Evolutionary conservation across 1,284 basidiomycete genomes (phyloP).

Genomic region (Stygiomarasmius scandens): DNA sequence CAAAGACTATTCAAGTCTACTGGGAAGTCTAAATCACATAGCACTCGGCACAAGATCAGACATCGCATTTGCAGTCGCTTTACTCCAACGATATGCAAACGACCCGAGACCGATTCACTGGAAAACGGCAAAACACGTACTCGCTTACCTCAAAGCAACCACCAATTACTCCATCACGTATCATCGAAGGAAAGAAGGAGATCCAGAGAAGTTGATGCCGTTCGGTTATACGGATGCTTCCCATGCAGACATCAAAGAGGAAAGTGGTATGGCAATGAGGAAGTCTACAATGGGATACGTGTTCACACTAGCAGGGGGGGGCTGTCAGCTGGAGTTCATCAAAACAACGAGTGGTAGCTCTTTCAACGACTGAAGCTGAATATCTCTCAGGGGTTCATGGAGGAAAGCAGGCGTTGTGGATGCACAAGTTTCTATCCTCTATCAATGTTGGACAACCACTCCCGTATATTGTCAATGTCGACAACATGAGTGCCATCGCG

Average conservation of each 20-base stretch:
- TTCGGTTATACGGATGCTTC: neutral
- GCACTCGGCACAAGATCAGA: slow-evolving; percentile 31
- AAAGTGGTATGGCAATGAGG: slow-evolving; percentile 23
- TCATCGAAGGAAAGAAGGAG: slow-evolving; percentile 12
- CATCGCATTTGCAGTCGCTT: slow-evolving; percentile 29
- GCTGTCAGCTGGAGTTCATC: slow-evolving; percentile 29
- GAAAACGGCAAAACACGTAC: slow-evolving; percentile 27
- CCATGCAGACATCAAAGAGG: slow-evolving; percentile 42
- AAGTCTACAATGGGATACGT: slow-evolving; percentile 34
- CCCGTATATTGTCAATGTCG: neutral
- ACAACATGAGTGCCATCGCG: neutral
- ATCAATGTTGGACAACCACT: slow-evolving; percentile 7
- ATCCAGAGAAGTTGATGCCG: slow-evolving; percentile 18
- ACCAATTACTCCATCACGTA: slow-evolving; percentile 29
- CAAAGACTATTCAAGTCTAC: slow-evolving; percentile 26
- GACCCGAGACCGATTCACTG: slow-evolving; percentile 32
- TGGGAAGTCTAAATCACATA: slow-evolving; percentile 33
- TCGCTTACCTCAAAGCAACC: slow-evolving; percentile 34
- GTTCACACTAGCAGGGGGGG: slow-evolving; percentile 26
- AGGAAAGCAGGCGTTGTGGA: slow-evolving; percentile 23
- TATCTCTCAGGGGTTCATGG: slow-evolving; percentile 26
- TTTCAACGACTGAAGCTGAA: slow-evolving; percentile 29
- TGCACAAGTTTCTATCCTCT: slow-evolving; percentile 16
- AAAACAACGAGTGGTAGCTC: slow-evolving; percentile 23
- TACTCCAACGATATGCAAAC: slow-evolving; percentile 25